Base-by-base conservation (phyloP, 2,329 filamentous ascomycete genomes). In the Aspergillus fructus region DNA sequence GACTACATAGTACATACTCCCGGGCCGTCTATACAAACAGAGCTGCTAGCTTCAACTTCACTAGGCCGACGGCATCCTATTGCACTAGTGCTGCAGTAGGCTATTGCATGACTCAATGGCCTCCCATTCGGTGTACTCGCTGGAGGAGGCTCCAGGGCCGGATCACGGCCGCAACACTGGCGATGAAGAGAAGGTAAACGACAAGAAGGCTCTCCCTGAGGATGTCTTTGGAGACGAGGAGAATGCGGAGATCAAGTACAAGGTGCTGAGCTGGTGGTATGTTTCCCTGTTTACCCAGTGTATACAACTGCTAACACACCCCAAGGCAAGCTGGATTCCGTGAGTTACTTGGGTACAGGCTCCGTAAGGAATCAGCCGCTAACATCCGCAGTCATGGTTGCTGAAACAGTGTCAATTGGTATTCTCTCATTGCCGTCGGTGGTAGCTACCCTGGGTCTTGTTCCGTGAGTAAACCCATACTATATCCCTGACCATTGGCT, bases 341-440 rank as follows among this genome's bases (percentile, higher is more conserved):
- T 53, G 43, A 47, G 51, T 53, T n/a, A 3, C 1, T 1, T 8
- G 11, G 23, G 17, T 33, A 21, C 5, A 9, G 4, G 9, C 27
- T 11, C 9, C 8, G 27, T 9, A 11, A 21, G 3, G 3, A 30
- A 30, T 1, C 3, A 30, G 3, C 27, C 4, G 3, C 8, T 30
- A 30, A 30, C 27, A 30, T 30, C 3, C 27, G 27, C 42, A 53
- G 51, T 84, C 56, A 84, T 85, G 79, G 78, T 85, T 34, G 83
- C 83, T 15, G 83, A 85, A 65, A 84, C 81, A 8, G 80, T 85
- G 21, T 83, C 81, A n/a, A 73, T 85, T 5, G 83, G 83, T n/a
- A 80, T 85, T 27, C 74, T 85, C 9, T 81, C 81, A 2, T 70
- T 86, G 5, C 83, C 83, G 3, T 74, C 78, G 46, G 80, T 80